These are phyloP conservation scores for Pichia sp. DNA, from an alignment of 1,139 yeast genomes.

Conservation along the genomic window DNA sequence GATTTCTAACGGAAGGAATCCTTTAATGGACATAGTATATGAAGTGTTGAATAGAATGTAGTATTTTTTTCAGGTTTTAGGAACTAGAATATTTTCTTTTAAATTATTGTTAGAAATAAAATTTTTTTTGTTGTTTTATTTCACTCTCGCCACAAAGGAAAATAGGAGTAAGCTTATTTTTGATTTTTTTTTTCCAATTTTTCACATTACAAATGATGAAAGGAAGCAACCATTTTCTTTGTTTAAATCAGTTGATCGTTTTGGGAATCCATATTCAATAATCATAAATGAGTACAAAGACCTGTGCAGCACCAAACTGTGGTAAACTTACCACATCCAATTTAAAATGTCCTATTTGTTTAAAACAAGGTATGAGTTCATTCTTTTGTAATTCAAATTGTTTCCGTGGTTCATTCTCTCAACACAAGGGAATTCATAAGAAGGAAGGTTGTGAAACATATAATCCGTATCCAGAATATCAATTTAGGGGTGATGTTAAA, in stretches of 20 bases:
- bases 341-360: constrained; percentile 87
- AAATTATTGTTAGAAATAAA: not conserved
- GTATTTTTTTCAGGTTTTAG: too few species aligned
- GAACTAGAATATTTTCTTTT: too few species aligned
- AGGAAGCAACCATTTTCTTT: too few species aligned
- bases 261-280: too few species aligned
- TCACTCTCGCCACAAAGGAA: not conserved
- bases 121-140: not conserved
- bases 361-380: constrained; percentile 57
- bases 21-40: constrained; percentile 34
- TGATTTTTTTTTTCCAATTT: not conserved
- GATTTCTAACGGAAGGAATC: constrained; percentile 48
- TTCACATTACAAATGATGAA: not conserved
- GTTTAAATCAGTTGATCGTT: too few species aligned
- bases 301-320: constrained; percentile 74
- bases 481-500: constrained; percentile 66
- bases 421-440: constrained; percentile 47
- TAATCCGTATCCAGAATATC: constrained; percentile 80
- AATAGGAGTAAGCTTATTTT: not conserved
- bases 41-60: too few species aligned
- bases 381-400: constrained; percentile 82
- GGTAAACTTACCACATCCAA: constrained; percentile 71
- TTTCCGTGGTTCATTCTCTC: constrained; percentile 67
- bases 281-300: constrained; percentile 3
- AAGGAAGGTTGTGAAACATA: constrained; percentile 46